A percentile compares a stretch with the other conserved stretches of the same genome.
Evolutionary conservation across 805 yeast species (phyloP).

Genomic region (Schwanniomyces yamadae): DNA sequence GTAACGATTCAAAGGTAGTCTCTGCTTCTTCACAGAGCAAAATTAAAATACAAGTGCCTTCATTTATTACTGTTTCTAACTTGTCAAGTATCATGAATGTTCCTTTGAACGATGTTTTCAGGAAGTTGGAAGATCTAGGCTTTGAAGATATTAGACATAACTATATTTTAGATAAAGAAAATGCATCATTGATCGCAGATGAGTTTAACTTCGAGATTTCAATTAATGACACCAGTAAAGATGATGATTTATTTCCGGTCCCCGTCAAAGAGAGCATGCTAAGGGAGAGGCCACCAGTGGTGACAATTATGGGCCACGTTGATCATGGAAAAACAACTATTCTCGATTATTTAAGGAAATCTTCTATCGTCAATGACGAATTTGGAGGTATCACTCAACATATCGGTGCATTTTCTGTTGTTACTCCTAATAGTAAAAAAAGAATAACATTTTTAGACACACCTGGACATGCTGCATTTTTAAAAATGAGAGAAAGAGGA

Average conservation of each 20-base stretch:
- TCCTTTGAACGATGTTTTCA: constrained; percentile 58
- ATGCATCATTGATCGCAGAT: constrained; percentile 82
- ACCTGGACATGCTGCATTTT: constrained; percentile 96
- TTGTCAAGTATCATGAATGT: constrained; percentile 70
- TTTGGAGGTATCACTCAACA: constrained; percentile 98
- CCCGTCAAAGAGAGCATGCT: constrained; percentile 48
- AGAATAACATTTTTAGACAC: constrained; percentile 90
- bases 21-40: not conserved
- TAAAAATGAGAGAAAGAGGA: constrained; percentile 95
- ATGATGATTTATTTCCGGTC: constrained; percentile 56
- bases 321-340: constrained; percentile 98
- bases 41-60: constrained; percentile 57
- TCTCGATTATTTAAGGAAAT: constrained; percentile 79
- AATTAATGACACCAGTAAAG: constrained; percentile 58
- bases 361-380: constrained; percentile 79
- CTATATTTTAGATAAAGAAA: constrained; percentile 81
- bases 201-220: constrained; percentile 74
- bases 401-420: constrained; percentile 92
- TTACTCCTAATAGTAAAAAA: constrained; percentile 71
- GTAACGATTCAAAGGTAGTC: not conserved
- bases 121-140: constrained; percentile 64
- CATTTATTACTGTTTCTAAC: constrained; percentile 75
- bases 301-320: constrained; percentile 98
- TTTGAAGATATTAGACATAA: constrained; percentile 70
- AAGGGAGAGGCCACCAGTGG: constrained; percentile 84